A percentile compares a stretch with the other conserved stretches of the same genome.
phyloP scores from a whole-genome alignment of 768 basidiomycete genomes.

The Fomitopsis serialis region DNA sequence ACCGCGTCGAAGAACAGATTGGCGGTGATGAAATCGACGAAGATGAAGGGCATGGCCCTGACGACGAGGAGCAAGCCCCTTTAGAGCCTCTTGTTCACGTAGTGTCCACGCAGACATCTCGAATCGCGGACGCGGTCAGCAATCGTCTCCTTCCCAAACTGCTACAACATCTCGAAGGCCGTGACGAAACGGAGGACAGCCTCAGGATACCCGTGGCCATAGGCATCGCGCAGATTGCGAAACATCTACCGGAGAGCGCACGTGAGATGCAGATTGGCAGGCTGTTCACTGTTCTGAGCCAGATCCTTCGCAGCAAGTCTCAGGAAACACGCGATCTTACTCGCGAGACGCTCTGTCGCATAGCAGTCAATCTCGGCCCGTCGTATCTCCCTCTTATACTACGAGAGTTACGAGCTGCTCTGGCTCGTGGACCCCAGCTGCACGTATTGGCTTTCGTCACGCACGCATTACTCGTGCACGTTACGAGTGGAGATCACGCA shows the following conservation, averaged over 20 bases:
- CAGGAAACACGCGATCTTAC: constrained; percentile 89
- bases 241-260: constrained; percentile 61
- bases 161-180: constrained; percentile 75
- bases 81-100: not conserved
- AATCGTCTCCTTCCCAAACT: constrained; percentile 73
- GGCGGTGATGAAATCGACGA: constrained; percentile 12
- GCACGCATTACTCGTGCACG: constrained; percentile 77
- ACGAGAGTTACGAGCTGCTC: constrained; percentile 77
- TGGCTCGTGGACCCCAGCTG: constrained; percentile 88
- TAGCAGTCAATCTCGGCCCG: constrained; percentile 68
- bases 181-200: constrained; percentile 76
- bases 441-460: constrained; percentile 85
- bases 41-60: constrained; percentile 11
- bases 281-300: constrained; percentile 79
- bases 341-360: constrained; percentile 77
- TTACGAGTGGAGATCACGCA: constrained; percentile 59
- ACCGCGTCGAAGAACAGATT: constrained; percentile 32
- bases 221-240: constrained; percentile 81
- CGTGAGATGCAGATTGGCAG: constrained; percentile 68
- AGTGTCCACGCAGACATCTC: constrained; percentile 12
- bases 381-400: constrained; percentile 68
- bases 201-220: constrained; percentile 85
- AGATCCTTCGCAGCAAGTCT: constrained; percentile 88
- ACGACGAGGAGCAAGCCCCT: constrained; percentile 22
- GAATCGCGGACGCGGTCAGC: constrained; percentile 74